Evolutionary conservation across 2,329 filamentous ascomycete genomes (phyloP), one percentile per base, ranked within the genome.

Genomic region (Ophiosphaerella korrae): DNA sequence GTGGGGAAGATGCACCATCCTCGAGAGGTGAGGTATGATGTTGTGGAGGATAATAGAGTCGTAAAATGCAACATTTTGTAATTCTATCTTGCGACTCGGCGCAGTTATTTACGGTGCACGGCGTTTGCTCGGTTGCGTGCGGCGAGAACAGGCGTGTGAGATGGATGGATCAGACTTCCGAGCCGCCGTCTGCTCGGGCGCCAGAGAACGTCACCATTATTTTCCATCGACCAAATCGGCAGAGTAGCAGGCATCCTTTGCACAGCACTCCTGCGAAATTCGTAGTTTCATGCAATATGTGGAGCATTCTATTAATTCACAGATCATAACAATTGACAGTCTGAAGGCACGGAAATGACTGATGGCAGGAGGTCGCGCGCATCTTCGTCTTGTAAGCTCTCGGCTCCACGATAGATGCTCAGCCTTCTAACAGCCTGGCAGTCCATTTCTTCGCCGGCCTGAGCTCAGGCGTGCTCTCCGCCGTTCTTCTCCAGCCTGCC

Each of bases 361-460:
- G 74, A 80, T 81, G 79, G 77, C 72, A 67, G 67, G 65, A 73
- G 73, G 63, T 72, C 75, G 66, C 72, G 74, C 65, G 78, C 78
- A 72, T 79, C 79, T 70, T 80, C 78, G 59, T 75, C 75, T 60
- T 79, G 80, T 80, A 71, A 65, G 74, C 44, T 33, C 13, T 7
- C 12, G 7, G 12, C 18, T 13, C 21, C 34, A 14, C 26, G 26
- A 29, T 8, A 29, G 3, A 29, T 8, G 3, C 7, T 29, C 5
- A 8, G 11, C 34, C 4, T 43, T 11, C 52, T 58, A 40, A 59
- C 37, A 31, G 12, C 5, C 9, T 18, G 29, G 24, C 48, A 74
- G 72, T 90, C 73, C 94, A 97, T 77, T 96, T 97, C 74, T 76
- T 88, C 61, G 93, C 92, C 57, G 94, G 94, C 57, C 84, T 97